These are phyloP conservation scores for Lizanozyma gosingica DNA, from an alignment of 1,139 yeast species.

Conservation along the genomic window DNA sequence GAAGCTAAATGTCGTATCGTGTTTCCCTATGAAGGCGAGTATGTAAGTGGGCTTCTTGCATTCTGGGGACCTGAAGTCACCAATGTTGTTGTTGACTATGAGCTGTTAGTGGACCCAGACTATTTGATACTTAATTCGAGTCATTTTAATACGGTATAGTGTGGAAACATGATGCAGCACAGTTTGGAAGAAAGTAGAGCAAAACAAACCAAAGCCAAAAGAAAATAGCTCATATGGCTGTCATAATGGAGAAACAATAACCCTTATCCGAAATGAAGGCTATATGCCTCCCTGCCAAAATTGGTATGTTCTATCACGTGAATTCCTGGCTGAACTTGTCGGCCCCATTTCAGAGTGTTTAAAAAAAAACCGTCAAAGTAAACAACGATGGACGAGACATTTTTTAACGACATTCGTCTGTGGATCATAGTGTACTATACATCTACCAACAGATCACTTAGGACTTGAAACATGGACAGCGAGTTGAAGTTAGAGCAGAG, in stretches of 20 bases:
- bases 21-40: conserved; percentile 32
- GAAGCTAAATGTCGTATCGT: conserved; percentile 40
- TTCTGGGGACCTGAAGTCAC: conserved; percentile 47
- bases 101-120: background rate
- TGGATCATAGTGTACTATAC: background rate
- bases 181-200: no score
- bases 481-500: background rate
- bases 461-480: background rate
- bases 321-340: no score
- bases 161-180: no score
- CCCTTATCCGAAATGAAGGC: no score
- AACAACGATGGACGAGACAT: background rate
- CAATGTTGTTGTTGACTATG: conserved; percentile 4
- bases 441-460: background rate
- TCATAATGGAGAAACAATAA: no score
- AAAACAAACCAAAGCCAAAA: no score
- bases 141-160: background rate
- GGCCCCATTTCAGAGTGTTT: no score
- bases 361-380: no score
- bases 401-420: background rate
- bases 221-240: no score
- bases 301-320: no score
- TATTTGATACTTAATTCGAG: background rate
- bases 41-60: conserved; percentile 46
- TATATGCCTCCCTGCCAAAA: no score